A percentile compares a stretch with the other conserved stretches of the same genome.
These are phyloP conservation scores for Lepidium campestre DNA, from an alignment of 441 rosid genomes.

Conservation along the genomic window DNA sequence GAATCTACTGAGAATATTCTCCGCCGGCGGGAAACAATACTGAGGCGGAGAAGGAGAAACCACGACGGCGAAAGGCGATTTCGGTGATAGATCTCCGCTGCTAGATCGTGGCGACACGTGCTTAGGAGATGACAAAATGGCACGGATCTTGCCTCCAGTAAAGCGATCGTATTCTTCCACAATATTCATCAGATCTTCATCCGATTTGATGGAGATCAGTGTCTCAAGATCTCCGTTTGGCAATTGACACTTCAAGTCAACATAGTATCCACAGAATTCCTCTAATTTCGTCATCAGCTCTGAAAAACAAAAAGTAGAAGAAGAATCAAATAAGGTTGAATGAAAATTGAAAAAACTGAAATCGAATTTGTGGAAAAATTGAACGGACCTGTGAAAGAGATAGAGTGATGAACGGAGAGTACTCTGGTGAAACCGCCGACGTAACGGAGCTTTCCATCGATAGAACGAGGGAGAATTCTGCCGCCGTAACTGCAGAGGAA, in stretches of 20 bases:
- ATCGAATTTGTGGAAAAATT: not conserved
- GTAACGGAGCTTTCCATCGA: constrained; percentile 76
- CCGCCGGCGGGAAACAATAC: constrained; percentile 13
- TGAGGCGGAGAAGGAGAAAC: constrained; percentile 17
- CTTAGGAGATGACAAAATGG: constrained; percentile 51
- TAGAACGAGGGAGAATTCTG: constrained; percentile 56
- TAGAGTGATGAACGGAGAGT: constrained; percentile 58
- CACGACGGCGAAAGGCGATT: constrained; percentile 7
- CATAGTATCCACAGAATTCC: constrained; percentile 26
- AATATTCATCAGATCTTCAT: constrained; percentile 52
- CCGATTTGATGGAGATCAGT: constrained; percentile 60
- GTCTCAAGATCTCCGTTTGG: constrained; percentile 81
- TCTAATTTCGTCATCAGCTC: constrained; percentile 19
- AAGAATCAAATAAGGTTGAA: not conserved
- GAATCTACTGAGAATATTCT: constrained; percentile 12
- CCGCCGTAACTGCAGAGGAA: constrained; percentile 85
- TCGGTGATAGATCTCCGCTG: constrained; percentile 31
- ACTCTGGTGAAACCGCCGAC: constrained; percentile 76
- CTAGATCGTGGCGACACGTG: constrained; percentile 41
- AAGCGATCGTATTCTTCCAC: constrained; percentile 51
- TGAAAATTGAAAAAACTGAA: too few relatives aligned
- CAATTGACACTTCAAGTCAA: constrained; percentile 51
- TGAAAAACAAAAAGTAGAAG: not conserved
- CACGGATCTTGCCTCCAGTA: constrained; percentile 47
- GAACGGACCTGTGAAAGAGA: constrained; percentile 27